Evolutionary conservation across 345 rosid genomes (phyloP), one percentile per base, ranked within the genome.

Genomic region (Firmiana major): DNA sequence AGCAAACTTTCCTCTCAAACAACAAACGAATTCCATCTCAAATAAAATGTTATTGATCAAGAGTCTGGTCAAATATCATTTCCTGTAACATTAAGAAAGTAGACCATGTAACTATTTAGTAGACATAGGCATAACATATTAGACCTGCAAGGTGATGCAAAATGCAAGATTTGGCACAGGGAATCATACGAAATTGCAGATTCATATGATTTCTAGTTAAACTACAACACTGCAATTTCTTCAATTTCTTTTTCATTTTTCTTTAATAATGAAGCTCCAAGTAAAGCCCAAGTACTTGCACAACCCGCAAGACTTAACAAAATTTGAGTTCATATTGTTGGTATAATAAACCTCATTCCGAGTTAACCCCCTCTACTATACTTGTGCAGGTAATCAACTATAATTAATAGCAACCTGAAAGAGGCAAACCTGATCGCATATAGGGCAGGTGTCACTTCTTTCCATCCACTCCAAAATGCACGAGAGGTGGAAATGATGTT

Each of bases 401-500:
- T 34, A 43, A 68, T 9, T 13, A 46, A 13, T 11, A 9, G 7
- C 69, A 34, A 62, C 19, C 3, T 58, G 43, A 43, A 49, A 15
- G 40, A 63, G 59, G 81, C 87, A 65, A 79, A 95, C 99, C 99
- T 91, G 86, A 84, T 90, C 90, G 57, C 99, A 94, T 16, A 93
- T 89, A 65, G 98, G 98, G 83, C 98, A 94, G 55, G 78, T 65
- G 55, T 91, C 93, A 54, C 98, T 94, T 84, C 97, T 89, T 88
- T 94, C 98, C 85, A 88, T 88, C 98, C 98, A 94, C 75, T 93
- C 98, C 67, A 93, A 82, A 77, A 94, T 88, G 84, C 98, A 94
- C 2, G 95, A 83, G 31, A 94, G 87, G 85, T 95, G 99, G 78
- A 86, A 95, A 86, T 85, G 92, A 78, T 95, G 99, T 63, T 93